Evolutionary conservation across 441 rosid species (phyloP).

Genomic region (Bocquillonia castaneifolia): DNA sequence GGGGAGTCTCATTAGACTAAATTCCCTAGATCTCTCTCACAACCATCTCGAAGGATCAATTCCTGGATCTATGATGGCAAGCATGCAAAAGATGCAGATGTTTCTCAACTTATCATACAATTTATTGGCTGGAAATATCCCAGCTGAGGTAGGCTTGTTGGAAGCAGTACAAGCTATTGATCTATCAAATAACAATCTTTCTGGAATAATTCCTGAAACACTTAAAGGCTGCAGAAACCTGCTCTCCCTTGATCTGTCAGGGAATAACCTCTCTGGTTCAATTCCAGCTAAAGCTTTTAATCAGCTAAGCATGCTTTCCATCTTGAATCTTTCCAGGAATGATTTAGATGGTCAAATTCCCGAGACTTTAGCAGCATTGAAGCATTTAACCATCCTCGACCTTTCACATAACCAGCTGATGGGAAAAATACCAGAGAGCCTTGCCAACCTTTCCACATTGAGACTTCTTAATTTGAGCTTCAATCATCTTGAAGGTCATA

Average conservation of each 20-base stretch:
- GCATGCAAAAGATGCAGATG: conserved; percentile 48
- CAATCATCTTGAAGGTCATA: conserved; percentile 65
- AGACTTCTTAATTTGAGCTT: conserved; percentile 57
- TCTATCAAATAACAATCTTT: conserved; percentile 60
- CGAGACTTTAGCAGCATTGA: conserved; percentile 34
- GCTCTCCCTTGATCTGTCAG: conserved; percentile 62
- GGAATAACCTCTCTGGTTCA: conserved; percentile 56
- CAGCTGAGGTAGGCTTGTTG: conserved; percentile 62
- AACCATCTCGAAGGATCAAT: conserved; percentile 58
- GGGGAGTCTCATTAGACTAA: conserved; percentile 37
- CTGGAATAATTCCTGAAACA: conserved; percentile 56
- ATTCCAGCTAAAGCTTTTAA: conserved; percentile 43
- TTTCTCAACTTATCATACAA: conserved; percentile 66
- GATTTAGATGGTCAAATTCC: conserved; percentile 54
- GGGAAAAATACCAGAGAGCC: conserved; percentile 64
- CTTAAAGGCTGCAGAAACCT: conserved; percentile 60
- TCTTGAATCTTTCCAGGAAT: conserved; percentile 64
- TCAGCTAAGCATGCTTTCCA: conserved; percentile 36
- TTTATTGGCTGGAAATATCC: conserved; percentile 49
- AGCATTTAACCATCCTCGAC: conserved; percentile 51
- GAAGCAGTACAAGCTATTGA: conserved; percentile 70
- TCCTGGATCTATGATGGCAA: conserved; percentile 37
- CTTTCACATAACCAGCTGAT: conserved; percentile 58
- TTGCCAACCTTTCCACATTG: conserved; percentile 49
- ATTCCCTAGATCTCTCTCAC: conserved; percentile 58